Evolutionary conservation across 116 monocot species (phyloP).

Genomic region (Dioscorea cayenensis): DNA sequence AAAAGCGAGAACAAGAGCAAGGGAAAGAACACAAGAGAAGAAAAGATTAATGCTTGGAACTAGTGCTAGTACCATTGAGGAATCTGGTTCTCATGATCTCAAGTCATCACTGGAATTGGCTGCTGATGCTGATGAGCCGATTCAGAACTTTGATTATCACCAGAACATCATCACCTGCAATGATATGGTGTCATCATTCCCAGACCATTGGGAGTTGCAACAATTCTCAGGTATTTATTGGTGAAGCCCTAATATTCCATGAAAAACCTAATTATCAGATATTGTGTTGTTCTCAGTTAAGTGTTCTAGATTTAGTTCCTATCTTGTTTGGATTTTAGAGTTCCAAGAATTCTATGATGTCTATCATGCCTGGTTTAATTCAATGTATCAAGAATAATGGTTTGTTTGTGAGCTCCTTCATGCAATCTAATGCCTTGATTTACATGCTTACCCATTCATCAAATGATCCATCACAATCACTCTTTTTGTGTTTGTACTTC

Average conservation of each 20-base stretch:
- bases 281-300: too few species aligned
- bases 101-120: slow-evolving; percentile 4
- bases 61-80: background rate
- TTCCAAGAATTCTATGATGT: too few species aligned
- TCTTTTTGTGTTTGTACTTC: too few species aligned
- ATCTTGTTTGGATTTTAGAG: too few species aligned
- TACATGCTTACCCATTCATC: too few species aligned
- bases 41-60: background rate
- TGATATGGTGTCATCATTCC: background rate
- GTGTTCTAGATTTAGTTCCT: too few species aligned
- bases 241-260: background rate
- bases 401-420: too few species aligned
- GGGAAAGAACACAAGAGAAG: slow-evolving; percentile 57
- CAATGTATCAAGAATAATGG: too few species aligned
- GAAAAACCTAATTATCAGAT: background rate
- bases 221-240: slow-evolving; percentile 2
- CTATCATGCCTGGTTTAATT: too few species aligned
- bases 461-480: too few species aligned
- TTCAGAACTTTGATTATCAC: background rate
- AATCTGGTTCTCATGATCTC: slow-evolving; percentile 10
- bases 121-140: slow-evolving; percentile 3
- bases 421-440: too few species aligned
- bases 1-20: slow-evolving; percentile 49
- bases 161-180: slow-evolving; percentile 1
- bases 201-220: slow-evolving; percentile 1